Evolutionary conservation across 108 stramenopile species (phyloP), one percentile per base, ranked within the genome.

Genomic region (Tribonema minus): DNA sequence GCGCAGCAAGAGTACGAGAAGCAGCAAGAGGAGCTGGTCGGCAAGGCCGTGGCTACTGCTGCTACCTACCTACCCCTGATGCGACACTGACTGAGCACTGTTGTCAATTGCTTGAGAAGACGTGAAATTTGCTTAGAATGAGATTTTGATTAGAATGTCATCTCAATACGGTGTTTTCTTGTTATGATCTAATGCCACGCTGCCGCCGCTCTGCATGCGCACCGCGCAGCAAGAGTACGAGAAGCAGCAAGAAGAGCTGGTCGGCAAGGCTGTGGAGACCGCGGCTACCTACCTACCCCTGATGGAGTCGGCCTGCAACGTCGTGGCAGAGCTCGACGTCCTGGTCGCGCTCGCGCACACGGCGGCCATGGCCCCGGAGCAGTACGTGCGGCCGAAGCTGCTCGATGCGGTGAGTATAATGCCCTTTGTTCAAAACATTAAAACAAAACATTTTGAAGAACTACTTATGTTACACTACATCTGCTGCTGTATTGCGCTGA

Each of bases 271-370:
- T 36, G 89, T 95, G 88, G 67, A 78, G 25, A 88, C 93, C 2
- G 95, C 94, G 1, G 54, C 84, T 0, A 92, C 95, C 6, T 98
- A 92, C 82, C 65, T 84, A 26, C 90, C 90, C 9, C 92, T 96
- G 0, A 60, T 98, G 46, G 92, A 93, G 82, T 34, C 82, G 9
- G 82, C 81, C 30, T 36, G 76, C 23, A 15, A 69, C 15, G 28
- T 80, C 25, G 76, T 80, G 29, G 28, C 69, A 60, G 86, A 89
- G 58, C 74, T 96, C 60, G 97, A 98, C 87, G 93, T 91, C 61
- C 83, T 97, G 36, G 71, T 79, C 3, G 86, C 87, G 58, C 78
- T 99, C 64, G 95, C 95, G 0, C 75, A 90, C 70, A 86, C 89
- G n/a, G 95, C 98, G 3, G 92, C 92, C 33, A 90, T 85, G 61